Base-by-base conservation (phyloP, 805 yeast species). In the Clavispora santaluciae region DNA sequence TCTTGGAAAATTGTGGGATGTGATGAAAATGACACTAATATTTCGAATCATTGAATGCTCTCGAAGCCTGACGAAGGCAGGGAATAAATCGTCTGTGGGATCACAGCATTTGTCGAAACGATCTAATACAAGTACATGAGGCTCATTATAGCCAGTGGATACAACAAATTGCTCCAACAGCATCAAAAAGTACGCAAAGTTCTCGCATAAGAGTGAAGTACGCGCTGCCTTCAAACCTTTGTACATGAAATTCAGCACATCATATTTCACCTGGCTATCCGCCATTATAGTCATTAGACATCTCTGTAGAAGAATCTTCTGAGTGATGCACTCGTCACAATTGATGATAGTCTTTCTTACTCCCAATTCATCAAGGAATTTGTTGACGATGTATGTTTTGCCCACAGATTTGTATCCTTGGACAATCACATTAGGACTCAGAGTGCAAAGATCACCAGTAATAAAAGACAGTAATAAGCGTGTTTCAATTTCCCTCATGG, bases 331-430 rank as follows among this genome's bases (percentile, higher is more conserved):
- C 45, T 66, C 74, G 38, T 74, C 78, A 50, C 80, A 75, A 10
- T 64, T 57, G 11, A 76, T 50, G 6, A 62, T 45, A 2, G 70
- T 54, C 16, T 53, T 50, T 5, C 53, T 51, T 5, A 68, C 51
- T 2, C 51, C 52, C 11, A 68, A 38, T 7, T 48, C 41, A 6
- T 59, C 36, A 12, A 74, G 51, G 43, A 60, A 72, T 13, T 50
- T 41, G 1, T 43, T 46, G 5, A 75, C 56, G 1, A 68, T 61
- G 40, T 56, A 59, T 2, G 78, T 57, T 48, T 76, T 76, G 0
- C 82, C 82, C 13, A 72, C 59, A 1, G 79, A 66, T 39, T 66
- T 60, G 42, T 69, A 65, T 0, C 82, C 81, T 49, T 74, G 78
- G 3, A 76, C 62, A 2, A 73, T 52, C 9, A 75, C 35, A 6